A percentile compares a stretch with the other conserved stretches of the same genome.
These are phyloP conservation scores for Trichoderma gamsii DNA, from an alignment of 495 filamentous ascomycete species.

Conservation along the genomic window DNA sequence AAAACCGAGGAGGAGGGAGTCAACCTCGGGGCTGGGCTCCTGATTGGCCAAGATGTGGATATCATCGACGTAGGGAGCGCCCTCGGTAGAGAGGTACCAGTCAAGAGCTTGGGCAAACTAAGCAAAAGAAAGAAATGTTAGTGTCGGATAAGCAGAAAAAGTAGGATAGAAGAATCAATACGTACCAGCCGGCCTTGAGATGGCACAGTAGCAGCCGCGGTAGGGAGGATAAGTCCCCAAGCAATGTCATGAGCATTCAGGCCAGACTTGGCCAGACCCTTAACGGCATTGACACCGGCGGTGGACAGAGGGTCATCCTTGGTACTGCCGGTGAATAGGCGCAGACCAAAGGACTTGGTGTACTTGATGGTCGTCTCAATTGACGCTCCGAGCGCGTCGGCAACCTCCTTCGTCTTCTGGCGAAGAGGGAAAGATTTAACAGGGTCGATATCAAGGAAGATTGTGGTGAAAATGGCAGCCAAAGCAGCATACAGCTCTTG, in stretches of 20 bases:
- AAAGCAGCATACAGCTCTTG: constrained; percentile 76
- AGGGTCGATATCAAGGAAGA: constrained; percentile 46
- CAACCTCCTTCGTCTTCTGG: constrained; percentile 55
- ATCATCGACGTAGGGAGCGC: constrained; percentile 49
- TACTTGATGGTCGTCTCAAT: constrained; percentile 53
- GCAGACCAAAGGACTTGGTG: constrained; percentile 50
- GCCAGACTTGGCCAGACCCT: constrained; percentile 60
- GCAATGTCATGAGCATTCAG: constrained; percentile 61
- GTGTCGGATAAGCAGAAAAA: background rate
- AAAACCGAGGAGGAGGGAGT: constrained; percentile 43
- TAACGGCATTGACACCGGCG: constrained; percentile 66
- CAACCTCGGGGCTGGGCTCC: constrained; percentile 27
- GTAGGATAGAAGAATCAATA: background rate
- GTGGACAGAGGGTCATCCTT: constrained; percentile 53
- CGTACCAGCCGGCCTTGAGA: constrained; percentile 61
- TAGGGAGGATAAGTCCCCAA: constrained; percentile 61
- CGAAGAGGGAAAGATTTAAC: constrained; percentile 51
- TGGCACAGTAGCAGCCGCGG: constrained; percentile 45
- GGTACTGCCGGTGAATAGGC: constrained; percentile 39
- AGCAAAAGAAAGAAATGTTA: background rate
- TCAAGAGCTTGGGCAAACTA: constrained; percentile 70
- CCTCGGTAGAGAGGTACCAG: constrained; percentile 59
- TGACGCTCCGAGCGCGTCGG: constrained; percentile 41
- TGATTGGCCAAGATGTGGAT: constrained; percentile 49
- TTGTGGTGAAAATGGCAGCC: constrained; percentile 53